A percentile compares a stretch with the other conserved stretches of the same genome.
Conservation (phyloP, 768 basidiomycete genomes). For the Lactarius deliciosus region DNA sequence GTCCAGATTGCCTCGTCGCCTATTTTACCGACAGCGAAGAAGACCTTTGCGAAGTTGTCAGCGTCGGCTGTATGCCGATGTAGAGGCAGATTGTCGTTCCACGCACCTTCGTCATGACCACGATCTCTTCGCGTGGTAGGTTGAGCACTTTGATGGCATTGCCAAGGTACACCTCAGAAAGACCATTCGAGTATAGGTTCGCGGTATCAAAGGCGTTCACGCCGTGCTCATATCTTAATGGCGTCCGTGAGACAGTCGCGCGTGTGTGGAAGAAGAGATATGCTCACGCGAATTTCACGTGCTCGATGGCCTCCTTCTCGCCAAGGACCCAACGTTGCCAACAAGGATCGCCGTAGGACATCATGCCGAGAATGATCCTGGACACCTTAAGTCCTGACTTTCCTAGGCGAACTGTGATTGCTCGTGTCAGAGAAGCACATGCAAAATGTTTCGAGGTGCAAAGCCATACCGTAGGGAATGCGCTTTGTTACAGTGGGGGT, state of each 20-base stretch:
- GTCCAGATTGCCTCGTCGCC: neutral
- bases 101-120: constrained; percentile 45
- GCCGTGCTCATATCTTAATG: constrained; percentile 53
- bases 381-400: constrained; percentile 64
- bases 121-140: constrained; percentile 44
- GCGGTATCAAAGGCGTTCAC: constrained; percentile 65
- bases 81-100: neutral
- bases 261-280: constrained; percentile 18
- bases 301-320: constrained; percentile 33
- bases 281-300: constrained; percentile 34
- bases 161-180: constrained; percentile 43
- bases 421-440: neutral
- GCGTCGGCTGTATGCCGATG: neutral
- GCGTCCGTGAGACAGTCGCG: constrained; percentile 19
- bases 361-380: constrained; percentile 61
- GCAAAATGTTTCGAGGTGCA: neutral
- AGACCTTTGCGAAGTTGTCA: constrained; percentile 1
- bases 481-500: constrained; percentile 11
- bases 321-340: constrained; percentile 38
- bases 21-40: constrained; percentile 5
- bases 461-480: constrained; percentile 18
- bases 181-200: constrained; percentile 39
- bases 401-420: constrained; percentile 35
- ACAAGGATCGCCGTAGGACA: constrained; percentile 49
- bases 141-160: constrained; percentile 41